These are phyloP conservation scores for Syncephalastrum monosporum DNA, from an alignment of 371 early-diverging fungal genomes.

Conservation along the genomic window DNA sequence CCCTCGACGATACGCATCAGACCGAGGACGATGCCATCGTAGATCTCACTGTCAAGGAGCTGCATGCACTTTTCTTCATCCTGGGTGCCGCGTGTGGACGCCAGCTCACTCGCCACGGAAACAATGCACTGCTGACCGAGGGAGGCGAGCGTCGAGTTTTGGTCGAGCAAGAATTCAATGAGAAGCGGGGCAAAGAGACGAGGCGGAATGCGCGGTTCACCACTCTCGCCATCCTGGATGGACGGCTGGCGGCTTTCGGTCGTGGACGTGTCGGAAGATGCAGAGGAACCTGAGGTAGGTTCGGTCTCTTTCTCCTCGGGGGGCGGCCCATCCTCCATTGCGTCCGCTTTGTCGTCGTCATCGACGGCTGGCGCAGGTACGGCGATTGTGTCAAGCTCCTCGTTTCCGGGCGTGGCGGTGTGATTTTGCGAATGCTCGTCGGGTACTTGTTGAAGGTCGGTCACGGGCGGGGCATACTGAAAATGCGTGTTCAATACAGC, in stretches of 20 bases:
- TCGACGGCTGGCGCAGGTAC: slow-evolving; percentile 15
- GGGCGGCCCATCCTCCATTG: slow-evolving; percentile 3
- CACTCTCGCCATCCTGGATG: slow-evolving; percentile 3
- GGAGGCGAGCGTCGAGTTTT: slow-evolving; percentile 49
- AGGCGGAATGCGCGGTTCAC: slow-evolving; percentile 25
- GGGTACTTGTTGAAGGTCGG: slow-evolving; percentile 7
- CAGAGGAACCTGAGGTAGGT: slow-evolving; percentile 2
- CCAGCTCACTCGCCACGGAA: slow-evolving; percentile 45
- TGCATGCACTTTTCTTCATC: slow-evolving; percentile 27
- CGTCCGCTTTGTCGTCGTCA: slow-evolving; percentile 3
- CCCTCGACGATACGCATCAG: slow-evolving; percentile 40
- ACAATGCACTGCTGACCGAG: slow-evolving; percentile 51
- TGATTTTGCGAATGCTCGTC: neutral
- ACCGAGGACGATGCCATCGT: slow-evolving; percentile 52
- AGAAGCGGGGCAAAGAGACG: slow-evolving; percentile 40
- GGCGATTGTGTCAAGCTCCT: slow-evolving; percentile 16
- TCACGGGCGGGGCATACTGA: slow-evolving; percentile 21
- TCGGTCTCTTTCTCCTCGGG: slow-evolving; percentile 3
- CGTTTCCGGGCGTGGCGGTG: slow-evolving; percentile 4
- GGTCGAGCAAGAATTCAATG: slow-evolving; percentile 52
- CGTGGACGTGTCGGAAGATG: too few relatives aligned
- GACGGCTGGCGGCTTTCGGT: too few relatives aligned
- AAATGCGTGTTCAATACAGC: slow-evolving; percentile 5
- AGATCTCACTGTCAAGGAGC: slow-evolving; percentile 52
- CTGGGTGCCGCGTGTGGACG: slow-evolving; percentile 13